Base-by-base conservation (phyloP, 345 rosid genomes). In the Rhizophora mangle region DNA sequence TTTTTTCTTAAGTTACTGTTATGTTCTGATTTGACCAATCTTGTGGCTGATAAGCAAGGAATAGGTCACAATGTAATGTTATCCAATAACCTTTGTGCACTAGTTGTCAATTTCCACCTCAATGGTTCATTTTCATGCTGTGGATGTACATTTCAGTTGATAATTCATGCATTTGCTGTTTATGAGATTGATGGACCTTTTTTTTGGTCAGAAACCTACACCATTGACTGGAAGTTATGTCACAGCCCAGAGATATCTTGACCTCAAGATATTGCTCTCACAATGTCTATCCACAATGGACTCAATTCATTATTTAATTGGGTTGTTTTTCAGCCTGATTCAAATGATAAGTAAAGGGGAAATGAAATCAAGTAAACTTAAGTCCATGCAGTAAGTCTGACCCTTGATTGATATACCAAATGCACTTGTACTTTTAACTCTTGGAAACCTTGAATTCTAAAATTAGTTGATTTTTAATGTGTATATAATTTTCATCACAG, bases 291-390 rank as follows among this genome's bases (percentile, higher is more conserved):
- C 11, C 37, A 21, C 51, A 64, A 47, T 51, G 18, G 49, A 13
- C 4, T 15, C 22, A 20, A 34, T 34, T 34, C 9, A 34, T 34
- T 7, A 43, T 6, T 20, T 30, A 30, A 52, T 30, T 30, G 1
- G 59, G 32, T 51, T 51, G 24, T 19, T 51, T 64, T 51, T 65
- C 49, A 43, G 56, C 53, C 59, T 65, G 30, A 30, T 64, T 49
- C 2, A 47, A 20, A 43, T 43, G 18, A 8, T n/a, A 18, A 30
- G 32, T 51, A 3, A 51, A 8, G 59, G 34, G 37, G n/a, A 47
- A 24, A 22, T 55, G 15, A 8, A 55, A 55, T 22, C 29, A 55
- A 22, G 27, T 55, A n/a, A 22, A 55, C 13, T 54, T 22, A 55
- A 55, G 60, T 55, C 24, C 24, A 22, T 34, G 37, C 21, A 24